These are phyloP conservation scores for Populus tremula DNA, from an alignment of 345 rosid genomes.

Conservation along the genomic window DNA sequence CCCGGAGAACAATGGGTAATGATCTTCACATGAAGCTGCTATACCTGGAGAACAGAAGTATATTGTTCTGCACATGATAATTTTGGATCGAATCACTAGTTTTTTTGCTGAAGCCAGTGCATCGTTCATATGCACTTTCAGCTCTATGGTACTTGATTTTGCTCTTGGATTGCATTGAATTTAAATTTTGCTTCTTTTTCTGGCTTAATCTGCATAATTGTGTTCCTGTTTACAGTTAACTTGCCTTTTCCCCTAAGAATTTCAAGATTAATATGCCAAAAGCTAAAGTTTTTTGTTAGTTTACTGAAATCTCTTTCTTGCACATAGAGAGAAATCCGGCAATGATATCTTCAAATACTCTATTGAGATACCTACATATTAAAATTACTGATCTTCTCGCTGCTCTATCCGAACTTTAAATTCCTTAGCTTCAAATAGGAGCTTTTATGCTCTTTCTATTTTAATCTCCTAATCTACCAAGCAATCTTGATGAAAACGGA, in stretches of 20 bases:
- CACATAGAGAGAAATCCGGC: not conserved
- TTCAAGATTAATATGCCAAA: not conserved
- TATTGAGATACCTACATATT: not conserved
- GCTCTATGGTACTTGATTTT: too few species aligned
- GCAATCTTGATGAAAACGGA: not conserved
- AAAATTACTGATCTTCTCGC: not conserved
- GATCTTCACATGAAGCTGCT: slow-evolving; percentile 84
- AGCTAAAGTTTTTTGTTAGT: not conserved
- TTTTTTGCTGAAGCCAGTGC: too few species aligned
- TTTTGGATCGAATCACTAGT: not conserved
- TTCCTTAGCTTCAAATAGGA: not conserved
- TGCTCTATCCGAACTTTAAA: not conserved
- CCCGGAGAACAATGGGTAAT: slow-evolving; percentile 35
- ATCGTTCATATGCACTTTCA: too few species aligned
- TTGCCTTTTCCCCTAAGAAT: not conserved
- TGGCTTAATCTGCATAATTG: too few species aligned
- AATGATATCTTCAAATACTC: not conserved
- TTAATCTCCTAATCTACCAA: not conserved
- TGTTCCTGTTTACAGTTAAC: not conserved
- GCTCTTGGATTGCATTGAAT: too few species aligned
- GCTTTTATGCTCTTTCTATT: not conserved
- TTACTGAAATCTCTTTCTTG: not conserved
- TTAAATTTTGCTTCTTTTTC: too few species aligned
- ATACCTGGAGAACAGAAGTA: slow-evolving; percentile 96
- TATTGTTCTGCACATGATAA: slow-evolving; percentile 4